A percentile compares a stretch with the other conserved stretches of the same genome.
Conservation (phyloP, 1,284 basidiomycete species). For the Pisolithus thermaeus region DNA sequence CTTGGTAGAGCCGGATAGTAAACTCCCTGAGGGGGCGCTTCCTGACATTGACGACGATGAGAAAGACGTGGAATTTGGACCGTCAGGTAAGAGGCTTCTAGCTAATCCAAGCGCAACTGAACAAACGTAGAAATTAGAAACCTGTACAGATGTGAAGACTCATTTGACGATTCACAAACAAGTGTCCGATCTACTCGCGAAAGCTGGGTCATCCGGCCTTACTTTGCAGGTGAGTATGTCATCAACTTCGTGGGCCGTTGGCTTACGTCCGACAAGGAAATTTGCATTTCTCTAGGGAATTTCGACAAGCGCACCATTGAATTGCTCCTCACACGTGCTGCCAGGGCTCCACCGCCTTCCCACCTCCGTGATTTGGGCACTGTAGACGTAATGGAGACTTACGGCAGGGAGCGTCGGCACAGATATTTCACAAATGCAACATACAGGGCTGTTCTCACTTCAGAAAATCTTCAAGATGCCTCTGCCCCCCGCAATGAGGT, state of each 20-base stretch:
- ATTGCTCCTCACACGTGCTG: slow-evolving; percentile 63
- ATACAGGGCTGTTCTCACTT: slow-evolving; percentile 49
- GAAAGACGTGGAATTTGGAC: slow-evolving; percentile 25
- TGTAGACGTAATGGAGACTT: slow-evolving; percentile 64
- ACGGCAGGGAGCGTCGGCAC: slow-evolving; percentile 74
- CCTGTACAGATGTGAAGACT: slow-evolving; percentile 39
- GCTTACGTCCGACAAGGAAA: slow-evolving; percentile 44
- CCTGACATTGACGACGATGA: slow-evolving; percentile 38
- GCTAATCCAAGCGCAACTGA: not conserved
- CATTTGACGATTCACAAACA: slow-evolving; percentile 71
- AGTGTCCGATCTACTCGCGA: slow-evolving; percentile 62
- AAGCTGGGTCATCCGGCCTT: slow-evolving; percentile 59
- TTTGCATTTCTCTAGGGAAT: slow-evolving; percentile 55
- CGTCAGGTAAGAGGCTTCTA: slow-evolving; percentile 9
- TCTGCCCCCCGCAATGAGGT: slow-evolving; percentile 36
- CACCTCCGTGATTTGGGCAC: slow-evolving; percentile 68
- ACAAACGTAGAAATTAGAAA: slow-evolving; percentile 11
- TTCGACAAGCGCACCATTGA: slow-evolving; percentile 78
- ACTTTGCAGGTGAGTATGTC: slow-evolving; percentile 54
- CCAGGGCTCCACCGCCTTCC: slow-evolving; percentile 54
- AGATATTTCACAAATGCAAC: slow-evolving; percentile 68
- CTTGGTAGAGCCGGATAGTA: slow-evolving; percentile 37
- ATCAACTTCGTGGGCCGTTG: slow-evolving; percentile 6
- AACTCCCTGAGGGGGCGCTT: slow-evolving; percentile 30
- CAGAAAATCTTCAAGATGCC: slow-evolving; percentile 52